These are phyloP conservation scores for Saitoella complicata DNA, from an alignment of 805 yeast species.

Conservation along the genomic window DNA sequence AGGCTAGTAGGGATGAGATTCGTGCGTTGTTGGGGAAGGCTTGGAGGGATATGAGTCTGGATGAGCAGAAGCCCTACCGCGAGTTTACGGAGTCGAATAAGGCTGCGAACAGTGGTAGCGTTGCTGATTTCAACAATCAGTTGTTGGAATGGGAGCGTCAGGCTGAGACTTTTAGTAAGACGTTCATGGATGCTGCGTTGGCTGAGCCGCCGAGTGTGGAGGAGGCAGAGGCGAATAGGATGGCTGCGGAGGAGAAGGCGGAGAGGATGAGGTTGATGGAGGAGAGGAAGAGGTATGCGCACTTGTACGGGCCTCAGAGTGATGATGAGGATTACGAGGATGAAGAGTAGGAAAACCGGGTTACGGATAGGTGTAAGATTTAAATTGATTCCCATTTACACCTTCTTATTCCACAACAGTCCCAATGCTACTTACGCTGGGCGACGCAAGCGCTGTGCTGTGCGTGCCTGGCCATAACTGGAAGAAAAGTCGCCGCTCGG, in stretches of 20 bases:
- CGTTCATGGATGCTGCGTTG: neutral
- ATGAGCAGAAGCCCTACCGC: slow-evolving; percentile 23
- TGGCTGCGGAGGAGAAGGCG: neutral
- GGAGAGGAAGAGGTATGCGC: neutral
- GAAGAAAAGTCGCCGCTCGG: too few species aligned
- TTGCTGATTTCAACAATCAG: slow-evolving; percentile 20
- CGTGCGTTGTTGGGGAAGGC: slow-evolving; percentile 25
- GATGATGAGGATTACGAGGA: slow-evolving; percentile 1
- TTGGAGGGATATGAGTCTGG: slow-evolving; percentile 26
- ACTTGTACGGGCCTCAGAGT: neutral
- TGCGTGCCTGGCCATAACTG: too few species aligned
- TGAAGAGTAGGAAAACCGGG: neutral
- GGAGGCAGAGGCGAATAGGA: neutral
- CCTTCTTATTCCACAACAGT: too few species aligned
- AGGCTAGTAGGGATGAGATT: slow-evolving; percentile 25
- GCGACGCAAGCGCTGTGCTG: too few species aligned
- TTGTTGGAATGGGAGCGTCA: neutral
- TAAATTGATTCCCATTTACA: too few species aligned
- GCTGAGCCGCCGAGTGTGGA: neutral
- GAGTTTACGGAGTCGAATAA: slow-evolving; percentile 21
- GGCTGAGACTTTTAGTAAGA: neutral
- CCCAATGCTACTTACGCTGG: too few species aligned
- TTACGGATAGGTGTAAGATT: too few species aligned
- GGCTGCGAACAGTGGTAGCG: slow-evolving; percentile 20
- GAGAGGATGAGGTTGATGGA: neutral